A percentile compares a stretch with the other conserved stretches of the same genome.
These are phyloP conservation scores for Tulasnella sp. DNA, from an alignment of 768 basidiomycete species.

Conservation along the genomic window DNA sequence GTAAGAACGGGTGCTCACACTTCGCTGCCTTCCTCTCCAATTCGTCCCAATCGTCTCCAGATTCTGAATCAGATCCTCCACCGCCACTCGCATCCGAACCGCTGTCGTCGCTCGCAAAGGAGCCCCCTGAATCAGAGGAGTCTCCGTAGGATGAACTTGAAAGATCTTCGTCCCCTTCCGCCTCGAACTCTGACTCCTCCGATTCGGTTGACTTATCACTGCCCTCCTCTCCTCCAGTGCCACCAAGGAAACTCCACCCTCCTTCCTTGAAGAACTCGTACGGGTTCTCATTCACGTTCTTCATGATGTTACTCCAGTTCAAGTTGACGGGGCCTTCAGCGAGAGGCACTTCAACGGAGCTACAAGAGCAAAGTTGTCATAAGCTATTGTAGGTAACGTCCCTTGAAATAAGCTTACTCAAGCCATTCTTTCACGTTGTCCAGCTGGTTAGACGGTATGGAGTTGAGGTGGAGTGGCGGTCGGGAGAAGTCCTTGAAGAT, in stretches of 20 bases:
- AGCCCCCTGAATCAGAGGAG: conserved; percentile 44
- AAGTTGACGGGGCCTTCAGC: conserved; percentile 94
- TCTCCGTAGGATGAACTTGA: conserved; percentile 35
- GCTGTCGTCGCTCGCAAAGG: conserved; percentile 43
- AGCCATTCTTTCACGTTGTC: conserved; percentile 99
- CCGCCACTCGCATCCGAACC: conserved; percentile 53
- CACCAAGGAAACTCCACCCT: conserved; percentile 89
- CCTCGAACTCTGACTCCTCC: conserved; percentile 56
- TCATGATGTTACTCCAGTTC: conserved; percentile 98
- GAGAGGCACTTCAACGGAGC: conserved; percentile 93
- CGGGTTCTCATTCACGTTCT: conserved; percentile 92
- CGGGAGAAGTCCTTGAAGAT: conserved; percentile 95
- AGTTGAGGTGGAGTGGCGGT: conserved; percentile 88
- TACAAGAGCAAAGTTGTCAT: conserved; percentile 26
- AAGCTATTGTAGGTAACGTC: background rate
- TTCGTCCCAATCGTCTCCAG: conserved; percentile 92
- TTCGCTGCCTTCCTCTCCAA: conserved; percentile 84
- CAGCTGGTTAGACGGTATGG: conserved; percentile 78
- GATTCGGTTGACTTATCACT: conserved; percentile 31
- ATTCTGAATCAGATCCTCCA: conserved; percentile 43
- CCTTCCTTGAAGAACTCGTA: conserved; percentile 91
- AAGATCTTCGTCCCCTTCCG: conserved; percentile 34
- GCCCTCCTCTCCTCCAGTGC: conserved; percentile 49
- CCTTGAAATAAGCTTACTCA: conserved; percentile 50
- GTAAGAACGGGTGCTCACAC: conserved; percentile 39